Evolutionary conservation across 495 filamentous ascomycete genomes (phyloP).

Genomic region (Penicillium macrosclerotiorum): DNA sequence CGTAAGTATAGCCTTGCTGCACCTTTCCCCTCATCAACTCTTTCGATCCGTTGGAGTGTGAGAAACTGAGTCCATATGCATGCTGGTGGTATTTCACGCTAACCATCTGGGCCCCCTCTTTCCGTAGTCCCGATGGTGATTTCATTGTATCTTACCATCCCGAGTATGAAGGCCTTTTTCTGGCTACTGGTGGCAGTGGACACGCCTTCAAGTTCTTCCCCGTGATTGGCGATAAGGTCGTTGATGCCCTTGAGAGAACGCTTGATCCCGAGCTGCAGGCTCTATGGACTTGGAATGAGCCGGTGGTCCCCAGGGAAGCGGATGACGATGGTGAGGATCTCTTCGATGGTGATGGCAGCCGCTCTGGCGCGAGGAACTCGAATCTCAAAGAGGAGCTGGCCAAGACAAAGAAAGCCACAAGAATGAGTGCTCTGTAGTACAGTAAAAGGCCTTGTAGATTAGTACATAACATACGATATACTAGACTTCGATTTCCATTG

Average conservation of each 20-base stretch:
- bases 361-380: conserved; percentile 27
- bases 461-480: no score
- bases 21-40: conserved; percentile 2
- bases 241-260: conserved; percentile 60
- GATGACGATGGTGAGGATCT: conserved; percentile 25
- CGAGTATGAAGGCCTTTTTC: conserved; percentile 60
- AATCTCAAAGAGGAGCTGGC: conserved; percentile 41
- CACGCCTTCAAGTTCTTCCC: conserved; percentile 91
- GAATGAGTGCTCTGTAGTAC: conserved; percentile 25
- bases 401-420: conserved; percentile 28
- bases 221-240: conserved; percentile 75
- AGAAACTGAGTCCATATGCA: no score
- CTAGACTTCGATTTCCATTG: not conserved
- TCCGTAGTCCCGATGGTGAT: conserved; percentile 59
- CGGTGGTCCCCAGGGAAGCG: conserved; percentile 21
- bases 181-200: conserved; percentile 82
- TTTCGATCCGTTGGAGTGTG: no score
- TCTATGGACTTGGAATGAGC: conserved; percentile 66
- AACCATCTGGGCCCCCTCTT: not conserved
- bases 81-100: no score
- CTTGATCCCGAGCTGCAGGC: conserved; percentile 55
- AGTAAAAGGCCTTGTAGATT: no score
- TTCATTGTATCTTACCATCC: conserved; percentile 82
- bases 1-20: conserved; percentile 38
- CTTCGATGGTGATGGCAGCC: conserved; percentile 53